Base-by-base conservation (phyloP, 345 rosid species). In the Citrus hindsii region DNA sequence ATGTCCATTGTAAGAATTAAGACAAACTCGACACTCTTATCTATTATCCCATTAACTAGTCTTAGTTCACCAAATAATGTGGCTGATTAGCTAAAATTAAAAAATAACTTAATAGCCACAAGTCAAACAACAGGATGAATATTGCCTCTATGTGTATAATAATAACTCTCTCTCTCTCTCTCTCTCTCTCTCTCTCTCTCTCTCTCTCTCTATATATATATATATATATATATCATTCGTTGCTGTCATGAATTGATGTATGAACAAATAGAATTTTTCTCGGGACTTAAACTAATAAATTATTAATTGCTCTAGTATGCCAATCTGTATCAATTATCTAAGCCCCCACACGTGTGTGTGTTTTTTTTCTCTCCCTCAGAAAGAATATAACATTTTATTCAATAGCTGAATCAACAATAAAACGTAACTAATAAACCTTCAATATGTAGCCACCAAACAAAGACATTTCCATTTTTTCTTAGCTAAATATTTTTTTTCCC, bases 111-210 rank as follows among this genome's bases (percentile, higher is more conserved):
- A 51, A 71, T 18, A 28, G 5, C 6, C 5, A 6, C 9, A 71
- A 71, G 74, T 71, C 74, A 53, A 70, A 53, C 74, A 18, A 19
- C 42, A 71, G 27, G 62, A 70, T 48, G 74, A 40, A 7, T n/a
- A 46, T 8, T 46, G 73, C 60, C 73, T 5, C 19, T 25, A 27
- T 14, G 7, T 42, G 27, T 25, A 1, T 21, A 37, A 40, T 40
- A 40, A 40, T 40, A 38, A 37, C 40, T n/a, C n/a, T n/a, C n/a
- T n/a, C n/a, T n/a, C n/a, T n/a, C n/a, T n/a, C n/a, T n/a, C n/a
- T n/a, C n/a, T n/a, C n/a, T n/a, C n/a, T n/a, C n/a, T n/a, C n/a
- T n/a, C n/a, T n/a, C n/a, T n/a, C n/a, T n/a, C n/a, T n/a, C n/a
- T n/a, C n/a, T n/a, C n/a, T n/a, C n/a, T n/a, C n/a, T n/a, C n/a